Conservation (phyloP, 441 rosid species). For the Gossypium davidsonii region DNA sequence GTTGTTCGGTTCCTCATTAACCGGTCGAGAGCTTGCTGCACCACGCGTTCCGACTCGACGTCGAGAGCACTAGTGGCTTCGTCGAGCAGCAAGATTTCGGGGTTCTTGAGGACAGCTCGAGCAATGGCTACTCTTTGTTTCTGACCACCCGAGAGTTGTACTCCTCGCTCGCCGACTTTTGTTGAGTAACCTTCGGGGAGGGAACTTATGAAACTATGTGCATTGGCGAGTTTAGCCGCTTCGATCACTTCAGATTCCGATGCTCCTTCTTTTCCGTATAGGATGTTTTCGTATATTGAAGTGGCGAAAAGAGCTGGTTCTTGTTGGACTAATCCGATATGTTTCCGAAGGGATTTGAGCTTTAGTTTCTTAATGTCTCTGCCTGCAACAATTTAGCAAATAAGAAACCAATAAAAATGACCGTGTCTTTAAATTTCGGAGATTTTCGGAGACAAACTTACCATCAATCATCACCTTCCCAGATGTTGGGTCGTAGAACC, state of each 20-base stretch:
- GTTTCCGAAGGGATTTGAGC: conserved; percentile 63
- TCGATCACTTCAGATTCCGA: conserved; percentile 68
- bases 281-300: conserved; percentile 72
- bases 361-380: conserved; percentile 56
- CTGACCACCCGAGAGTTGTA: conserved; percentile 87
- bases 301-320: conserved; percentile 91
- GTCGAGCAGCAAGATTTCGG: conserved; percentile 69
- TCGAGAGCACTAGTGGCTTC: conserved; percentile 91
- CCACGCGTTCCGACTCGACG: conserved; percentile 69
- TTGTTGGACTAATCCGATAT: conserved; percentile 83
- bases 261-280: conserved; percentile 78
- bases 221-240: conserved; percentile 79
- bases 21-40: conserved; percentile 81
- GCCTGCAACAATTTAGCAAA: conserved; percentile 34
- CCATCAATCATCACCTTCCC: conserved; percentile 84
- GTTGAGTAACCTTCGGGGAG: conserved; percentile 81
- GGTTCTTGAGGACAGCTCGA: conserved; percentile 79
- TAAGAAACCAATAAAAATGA: conserved; percentile 10
- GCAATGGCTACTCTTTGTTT: conserved; percentile 88
- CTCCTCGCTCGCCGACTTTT: conserved; percentile 80
- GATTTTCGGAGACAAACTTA: conserved; percentile 22
- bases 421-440: not conserved
- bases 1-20: conserved; percentile 76
- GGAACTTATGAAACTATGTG: conserved; percentile 67
- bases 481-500: conserved; percentile 73